These are phyloP conservation scores for Protea cynaroides DNA, from an alignment of 164 flowering plant species.

Conservation along the genomic window DNA sequence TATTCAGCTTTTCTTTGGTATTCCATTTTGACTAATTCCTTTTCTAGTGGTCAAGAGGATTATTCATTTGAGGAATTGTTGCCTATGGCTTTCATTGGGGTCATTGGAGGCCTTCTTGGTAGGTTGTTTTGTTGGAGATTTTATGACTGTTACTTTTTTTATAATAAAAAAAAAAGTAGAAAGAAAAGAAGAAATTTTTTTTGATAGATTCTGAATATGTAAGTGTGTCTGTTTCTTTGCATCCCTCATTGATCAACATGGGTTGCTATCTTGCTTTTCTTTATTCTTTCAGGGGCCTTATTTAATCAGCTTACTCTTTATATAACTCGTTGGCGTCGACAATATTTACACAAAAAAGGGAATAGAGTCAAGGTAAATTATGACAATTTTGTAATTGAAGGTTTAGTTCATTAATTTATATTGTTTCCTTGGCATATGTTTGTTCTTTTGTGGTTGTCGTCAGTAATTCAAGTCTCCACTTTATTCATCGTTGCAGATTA, in stretches of 20 bases:
- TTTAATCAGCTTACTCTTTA: constrained; percentile 91
- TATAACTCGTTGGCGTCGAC: constrained; percentile 79
- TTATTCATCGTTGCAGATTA: constrained; percentile 40
- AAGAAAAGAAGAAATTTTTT: too few species aligned
- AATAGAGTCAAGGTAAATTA: constrained; percentile 66
- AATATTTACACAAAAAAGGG: constrained; percentile 86
- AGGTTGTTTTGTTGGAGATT: constrained; percentile 12
- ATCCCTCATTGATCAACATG: neutral
- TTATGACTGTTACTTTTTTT: neutral
- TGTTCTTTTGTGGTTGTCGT: neutral
- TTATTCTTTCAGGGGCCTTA: constrained; percentile 62
- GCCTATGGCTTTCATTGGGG: constrained; percentile 98
- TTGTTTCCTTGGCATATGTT: neutral
- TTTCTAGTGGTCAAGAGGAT: constrained; percentile 89
- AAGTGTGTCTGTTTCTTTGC: too few species aligned
- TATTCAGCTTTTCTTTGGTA: neutral
- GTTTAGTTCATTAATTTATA: neutral
- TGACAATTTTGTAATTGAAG: neutral
- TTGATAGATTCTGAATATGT: too few species aligned
- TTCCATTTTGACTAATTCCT: neutral
- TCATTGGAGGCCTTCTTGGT: constrained; percentile 98
- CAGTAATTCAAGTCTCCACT: neutral
- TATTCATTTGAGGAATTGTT: constrained; percentile 86
- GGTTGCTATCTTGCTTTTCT: neutral
- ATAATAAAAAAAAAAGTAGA: too few species aligned